Conservation (phyloP, 208 protist genomes). For the Leishmania guyanensis region DNA sequence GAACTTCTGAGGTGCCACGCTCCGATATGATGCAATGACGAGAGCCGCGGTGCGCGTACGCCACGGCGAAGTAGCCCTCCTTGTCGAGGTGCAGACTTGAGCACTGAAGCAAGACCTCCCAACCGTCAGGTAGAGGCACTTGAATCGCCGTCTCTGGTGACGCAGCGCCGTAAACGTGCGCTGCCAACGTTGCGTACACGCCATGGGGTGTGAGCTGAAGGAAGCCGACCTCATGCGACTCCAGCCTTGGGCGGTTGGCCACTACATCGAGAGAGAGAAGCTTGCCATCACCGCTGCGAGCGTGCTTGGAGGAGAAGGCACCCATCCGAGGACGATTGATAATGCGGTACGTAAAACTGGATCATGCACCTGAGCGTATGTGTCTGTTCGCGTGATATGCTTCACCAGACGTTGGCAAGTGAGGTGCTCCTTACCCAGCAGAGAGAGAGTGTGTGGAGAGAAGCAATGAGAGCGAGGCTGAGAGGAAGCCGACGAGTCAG, state of each 20-base stretch:
- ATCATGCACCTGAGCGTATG: not conserved
- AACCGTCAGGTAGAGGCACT: slow-evolving; percentile 58
- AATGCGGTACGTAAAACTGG: not conserved
- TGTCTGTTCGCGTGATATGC: not conserved
- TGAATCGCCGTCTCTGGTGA: slow-evolving; percentile 27
- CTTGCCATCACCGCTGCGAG: not conserved
- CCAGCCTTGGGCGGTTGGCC: slow-evolving; percentile 42
- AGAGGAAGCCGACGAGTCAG: not conserved
- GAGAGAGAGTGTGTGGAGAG: not conserved
- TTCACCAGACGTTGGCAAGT: not conserved
- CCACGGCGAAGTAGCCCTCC: slow-evolving; percentile 86
- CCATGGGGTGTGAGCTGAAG: slow-evolving; percentile 67
- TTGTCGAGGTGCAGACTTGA: slow-evolving; percentile 70
- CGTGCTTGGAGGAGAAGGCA: slow-evolving; percentile 17
- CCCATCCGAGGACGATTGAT: slow-evolving; percentile 16
- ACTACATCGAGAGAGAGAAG: slow-evolving; percentile 45
- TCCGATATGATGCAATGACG: slow-evolving; percentile 86
- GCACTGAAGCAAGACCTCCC: slow-evolving; percentile 72
- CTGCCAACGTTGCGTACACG: slow-evolving; percentile 76
- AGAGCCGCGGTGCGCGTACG: slow-evolving; percentile 72
- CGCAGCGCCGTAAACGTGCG: slow-evolving; percentile 70
- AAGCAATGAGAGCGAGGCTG: not conserved
- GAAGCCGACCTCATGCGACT: slow-evolving; percentile 49
- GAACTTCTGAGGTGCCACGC: slow-evolving; percentile 84
- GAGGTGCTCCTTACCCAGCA: not conserved